A percentile compares a stretch with the other conserved stretches of the same genome.
These are phyloP conservation scores for Talaromyces nanjingensis DNA, from an alignment of 495 filamentous ascomycete genomes.

Conservation along the genomic window DNA sequence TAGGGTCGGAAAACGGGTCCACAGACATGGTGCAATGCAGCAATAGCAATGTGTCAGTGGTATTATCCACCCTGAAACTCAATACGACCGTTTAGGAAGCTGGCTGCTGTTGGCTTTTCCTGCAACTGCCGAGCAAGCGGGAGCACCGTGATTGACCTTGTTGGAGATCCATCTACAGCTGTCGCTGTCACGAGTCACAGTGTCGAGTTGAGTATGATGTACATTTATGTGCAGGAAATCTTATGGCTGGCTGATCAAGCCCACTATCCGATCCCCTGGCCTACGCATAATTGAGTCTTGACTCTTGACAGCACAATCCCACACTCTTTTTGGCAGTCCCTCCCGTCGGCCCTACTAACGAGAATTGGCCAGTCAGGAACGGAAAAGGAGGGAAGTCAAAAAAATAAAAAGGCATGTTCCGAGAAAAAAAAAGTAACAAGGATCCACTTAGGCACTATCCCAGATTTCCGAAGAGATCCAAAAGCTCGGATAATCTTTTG, in stretches of 20 bases:
- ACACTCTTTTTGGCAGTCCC: background rate
- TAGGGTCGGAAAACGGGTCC: background rate
- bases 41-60: background rate
- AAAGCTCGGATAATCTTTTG: background rate
- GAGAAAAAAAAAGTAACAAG: background rate
- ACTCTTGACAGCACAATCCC: background rate
- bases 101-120: background rate
- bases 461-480: constrained; percentile 2
- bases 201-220: background rate
- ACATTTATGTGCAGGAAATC: background rate
- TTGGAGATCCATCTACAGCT: background rate
- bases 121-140: background rate
- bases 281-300: background rate
- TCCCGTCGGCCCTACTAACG: background rate
- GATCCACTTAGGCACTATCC: background rate
- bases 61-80: background rate
- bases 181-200: background rate
- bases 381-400: background rate
- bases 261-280: background rate
- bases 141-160: background rate
- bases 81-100: background rate
- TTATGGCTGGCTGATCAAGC: background rate
- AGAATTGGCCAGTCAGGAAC: background rate
- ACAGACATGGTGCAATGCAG: background rate
- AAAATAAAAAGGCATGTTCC: constrained; percentile 1